Percentiles rank a stretch among this genome's conserved stretches.
Evolutionary conservation across 495 filamentous ascomycete species (phyloP).

Genomic region (Pyrenopolyporus hunteri): DNA sequence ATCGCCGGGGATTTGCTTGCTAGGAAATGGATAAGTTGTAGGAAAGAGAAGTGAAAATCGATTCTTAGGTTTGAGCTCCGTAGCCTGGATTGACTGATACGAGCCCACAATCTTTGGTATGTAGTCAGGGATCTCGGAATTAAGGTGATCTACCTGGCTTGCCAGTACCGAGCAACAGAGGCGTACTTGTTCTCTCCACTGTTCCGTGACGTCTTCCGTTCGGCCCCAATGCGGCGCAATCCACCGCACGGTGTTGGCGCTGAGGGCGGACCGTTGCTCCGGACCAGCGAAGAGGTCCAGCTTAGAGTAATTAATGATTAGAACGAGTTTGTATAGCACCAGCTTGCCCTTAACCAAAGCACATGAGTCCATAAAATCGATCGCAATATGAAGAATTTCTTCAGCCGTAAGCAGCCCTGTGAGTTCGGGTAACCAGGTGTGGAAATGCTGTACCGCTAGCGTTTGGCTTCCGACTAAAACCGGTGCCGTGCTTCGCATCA

Average conservation of each 20-base stretch:
- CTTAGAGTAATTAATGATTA: constrained; percentile 88
- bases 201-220: constrained; percentile 71
- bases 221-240: constrained; percentile 93
- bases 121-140: constrained; percentile 82
- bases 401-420: constrained; percentile 73
- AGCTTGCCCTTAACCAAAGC: constrained; percentile 87
- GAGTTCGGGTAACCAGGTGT: constrained; percentile 92
- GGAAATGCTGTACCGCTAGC: constrained; percentile 93
- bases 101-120: constrained; percentile 91
- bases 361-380: constrained; percentile 93
- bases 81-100: constrained; percentile 74
- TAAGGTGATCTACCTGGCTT: constrained; percentile 76
- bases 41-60: constrained; percentile 88
- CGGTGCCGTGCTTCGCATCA: constrained; percentile 87
- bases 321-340: constrained; percentile 88
- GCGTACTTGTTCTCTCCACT: constrained; percentile 92
- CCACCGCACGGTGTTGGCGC: constrained; percentile 86
- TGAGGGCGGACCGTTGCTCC: constrained; percentile 73
- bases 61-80: constrained; percentile 66
- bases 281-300: constrained; percentile 78
- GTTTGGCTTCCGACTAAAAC: constrained; percentile 92
- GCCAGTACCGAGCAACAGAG: constrained; percentile 90
- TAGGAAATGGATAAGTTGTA: constrained; percentile 86
- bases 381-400: constrained; percentile 89
- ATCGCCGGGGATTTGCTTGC: constrained; percentile 63